Conservation (phyloP, 2,329 filamentous ascomycete genomes). For the Botrytis byssoidea region DNA sequence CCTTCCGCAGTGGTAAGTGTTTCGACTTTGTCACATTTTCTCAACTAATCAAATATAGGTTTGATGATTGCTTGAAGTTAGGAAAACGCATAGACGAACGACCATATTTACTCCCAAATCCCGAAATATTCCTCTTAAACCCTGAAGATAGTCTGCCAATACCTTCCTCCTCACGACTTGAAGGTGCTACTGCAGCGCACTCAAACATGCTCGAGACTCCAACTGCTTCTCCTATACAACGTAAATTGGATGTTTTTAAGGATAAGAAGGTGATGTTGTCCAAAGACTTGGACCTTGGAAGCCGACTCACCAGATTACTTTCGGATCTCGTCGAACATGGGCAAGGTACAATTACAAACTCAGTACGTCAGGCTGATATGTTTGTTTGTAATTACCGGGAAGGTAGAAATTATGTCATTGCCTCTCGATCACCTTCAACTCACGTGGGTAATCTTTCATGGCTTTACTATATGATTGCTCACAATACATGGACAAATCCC, state of each 20-base stretch:
- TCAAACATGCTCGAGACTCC: constrained; percentile 44
- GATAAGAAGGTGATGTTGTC: constrained; percentile 76
- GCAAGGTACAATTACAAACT: constrained; percentile 65
- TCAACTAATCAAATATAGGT: constrained; percentile 56
- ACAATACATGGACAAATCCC: constrained; percentile 86
- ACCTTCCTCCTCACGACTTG: constrained; percentile 58
- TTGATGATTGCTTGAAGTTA: constrained; percentile 92
- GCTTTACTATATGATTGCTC: constrained; percentile 88
- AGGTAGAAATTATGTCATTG: constrained; percentile 72
- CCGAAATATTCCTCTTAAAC: constrained; percentile 69
- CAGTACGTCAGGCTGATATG: constrained; percentile 71
- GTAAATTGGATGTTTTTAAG: constrained; percentile 71
- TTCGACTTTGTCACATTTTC: neutral
- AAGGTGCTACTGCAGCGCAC: constrained; percentile 62
- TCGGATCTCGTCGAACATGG: constrained; percentile 67
- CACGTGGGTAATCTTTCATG: constrained; percentile 90
- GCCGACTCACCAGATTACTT: constrained; percentile 65
- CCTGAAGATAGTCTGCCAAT: constrained; percentile 57
- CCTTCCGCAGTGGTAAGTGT: constrained; percentile 78
- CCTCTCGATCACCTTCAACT: constrained; percentile 68
- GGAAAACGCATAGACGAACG: constrained; percentile 86
- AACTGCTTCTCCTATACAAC: constrained; percentile 45
- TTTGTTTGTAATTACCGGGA: constrained; percentile 87
- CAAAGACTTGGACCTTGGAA: constrained; percentile 68
- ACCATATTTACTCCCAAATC: constrained; percentile 82